Base-by-base conservation (phyloP, 331 rosid species). In the Malus hybrid region DNA sequence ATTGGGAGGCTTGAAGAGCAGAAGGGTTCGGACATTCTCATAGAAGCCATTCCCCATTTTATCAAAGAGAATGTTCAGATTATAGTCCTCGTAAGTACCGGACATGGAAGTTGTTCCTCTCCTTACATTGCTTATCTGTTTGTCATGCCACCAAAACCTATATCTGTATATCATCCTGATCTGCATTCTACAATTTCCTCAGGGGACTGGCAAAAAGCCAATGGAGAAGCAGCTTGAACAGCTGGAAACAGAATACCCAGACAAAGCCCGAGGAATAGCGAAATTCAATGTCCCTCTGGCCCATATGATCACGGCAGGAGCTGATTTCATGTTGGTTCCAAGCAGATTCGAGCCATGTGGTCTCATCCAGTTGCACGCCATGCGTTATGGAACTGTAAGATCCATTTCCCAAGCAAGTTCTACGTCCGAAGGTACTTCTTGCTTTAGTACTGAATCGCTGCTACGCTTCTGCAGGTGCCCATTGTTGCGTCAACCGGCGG, bases 1-100 rank as follows among this genome's bases (percentile, higher is more conserved):
- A 87, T 91, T 18, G 97, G 93, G 36, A 86, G 97, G 81, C 97
- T 91, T 74, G 97, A 91, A 84, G 97, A 91, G 82, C 97, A 91
- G 83, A 91, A 91, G 72, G 97, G 97, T 77, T 91, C 97, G 22
- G 97, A 91, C 78, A 91, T 91, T 84, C 89, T 91, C 60, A 89
- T 83, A 46, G 92, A 68, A 73, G 90, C 96, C 68, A 87, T 91
- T 77, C 92, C 97, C 15, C 84, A 87, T 44, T 87, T 91, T 53
- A 80, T 86, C 36, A 34, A 30, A 69, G 88, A 89, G 79, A 75
- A 84, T 72, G 87, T 89, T 76, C 97, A 89, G 75, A 76, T 91
- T 28, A 87, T 89, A 63, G 93, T 90, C 75, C 92, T 91, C 39
- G 97, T 89, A 86, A 80, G 90, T 66, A 71, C 66, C 22, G 14